phyloP scores from a whole-genome alignment of 1,139 yeast species.

The Saccharomyces hybrid region DNA sequence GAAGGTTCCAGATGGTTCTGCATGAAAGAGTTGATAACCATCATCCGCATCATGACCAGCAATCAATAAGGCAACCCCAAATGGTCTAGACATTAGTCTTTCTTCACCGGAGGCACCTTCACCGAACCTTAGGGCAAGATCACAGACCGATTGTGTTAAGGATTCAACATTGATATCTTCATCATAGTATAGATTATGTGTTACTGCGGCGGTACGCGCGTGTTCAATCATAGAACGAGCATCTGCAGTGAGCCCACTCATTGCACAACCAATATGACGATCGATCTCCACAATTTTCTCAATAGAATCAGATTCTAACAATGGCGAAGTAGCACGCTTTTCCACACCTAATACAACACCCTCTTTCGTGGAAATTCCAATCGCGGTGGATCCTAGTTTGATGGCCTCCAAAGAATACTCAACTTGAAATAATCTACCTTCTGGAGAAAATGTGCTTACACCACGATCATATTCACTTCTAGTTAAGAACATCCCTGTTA shows the following conservation, averaged over 20 bases:
- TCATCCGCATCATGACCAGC: constrained; percentile 91
- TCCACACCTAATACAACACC: constrained; percentile 97
- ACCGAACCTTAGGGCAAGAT: constrained; percentile 92
- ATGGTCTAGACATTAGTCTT: constrained; percentile 96
- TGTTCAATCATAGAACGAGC: constrained; percentile 98
- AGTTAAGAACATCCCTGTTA: constrained; percentile 71
- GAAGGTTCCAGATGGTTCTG: constrained; percentile 99
- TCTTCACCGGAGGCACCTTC: constrained; percentile 98
- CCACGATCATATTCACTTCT: constrained; percentile 99
- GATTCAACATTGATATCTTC: constrained; percentile 91
- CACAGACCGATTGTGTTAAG: constrained; percentile 94
- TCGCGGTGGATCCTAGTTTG: constrained; percentile 89
- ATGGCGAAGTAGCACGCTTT: constrained; percentile 88
- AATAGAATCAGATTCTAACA: constrained; percentile 86
- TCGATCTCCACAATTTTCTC: constrained; percentile 96
- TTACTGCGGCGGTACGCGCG: constrained; percentile 86
- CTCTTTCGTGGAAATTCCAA: constrained; percentile 93
- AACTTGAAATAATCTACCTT: constrained; percentile 96
- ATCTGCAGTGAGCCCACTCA: constrained; percentile 98
- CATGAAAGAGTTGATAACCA: constrained; percentile 95
- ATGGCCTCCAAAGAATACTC: constrained; percentile 98
- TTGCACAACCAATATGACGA: constrained; percentile 93
- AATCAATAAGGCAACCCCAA: constrained; percentile 93
- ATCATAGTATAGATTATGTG: constrained; percentile 84
- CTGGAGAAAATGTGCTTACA: constrained; percentile 96